phyloP scores from a whole-genome alignment of 305 asterid genomes.

The Fraxinus paxiana region DNA sequence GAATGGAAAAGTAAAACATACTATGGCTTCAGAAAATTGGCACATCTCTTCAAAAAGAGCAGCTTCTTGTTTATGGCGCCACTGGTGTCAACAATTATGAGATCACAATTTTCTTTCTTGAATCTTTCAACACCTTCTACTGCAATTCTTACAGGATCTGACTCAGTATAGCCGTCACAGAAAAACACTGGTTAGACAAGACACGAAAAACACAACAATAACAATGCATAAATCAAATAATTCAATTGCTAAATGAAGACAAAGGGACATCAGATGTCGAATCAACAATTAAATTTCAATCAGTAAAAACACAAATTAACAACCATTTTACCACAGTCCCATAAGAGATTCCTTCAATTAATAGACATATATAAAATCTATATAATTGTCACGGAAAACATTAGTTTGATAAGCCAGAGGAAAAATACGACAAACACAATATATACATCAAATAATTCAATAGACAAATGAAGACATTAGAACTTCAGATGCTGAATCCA shows the following conservation, averaged over 20 bases:
- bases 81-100: slow-evolving; percentile 88
- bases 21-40: slow-evolving; percentile 90
- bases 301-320: background rate
- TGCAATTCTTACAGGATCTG: slow-evolving; percentile 94
- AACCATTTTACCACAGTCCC: background rate
- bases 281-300: background rate
- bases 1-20: slow-evolving; percentile 24
- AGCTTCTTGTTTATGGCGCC: slow-evolving; percentile 97
- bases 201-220: background rate
- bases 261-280: background rate
- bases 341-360: background rate
- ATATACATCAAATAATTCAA: background rate
- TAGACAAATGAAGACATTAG: no score
- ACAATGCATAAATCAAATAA: background rate
- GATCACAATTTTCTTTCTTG: slow-evolving; percentile 80
- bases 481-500: background rate
- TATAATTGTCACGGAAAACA: background rate
- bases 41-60: slow-evolving; percentile 97
- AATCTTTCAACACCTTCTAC: slow-evolving; percentile 80
- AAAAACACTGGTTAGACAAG: slow-evolving; percentile 6
- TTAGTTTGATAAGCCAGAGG: background rate
- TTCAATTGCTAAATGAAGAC: background rate
- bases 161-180: slow-evolving; percentile 76
- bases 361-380: background rate
- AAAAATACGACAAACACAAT: background rate